These are phyloP conservation scores for Coemansia sp. DNA, from an alignment of 192 early-diverging fungal genomes.

Conservation along the genomic window DNA sequence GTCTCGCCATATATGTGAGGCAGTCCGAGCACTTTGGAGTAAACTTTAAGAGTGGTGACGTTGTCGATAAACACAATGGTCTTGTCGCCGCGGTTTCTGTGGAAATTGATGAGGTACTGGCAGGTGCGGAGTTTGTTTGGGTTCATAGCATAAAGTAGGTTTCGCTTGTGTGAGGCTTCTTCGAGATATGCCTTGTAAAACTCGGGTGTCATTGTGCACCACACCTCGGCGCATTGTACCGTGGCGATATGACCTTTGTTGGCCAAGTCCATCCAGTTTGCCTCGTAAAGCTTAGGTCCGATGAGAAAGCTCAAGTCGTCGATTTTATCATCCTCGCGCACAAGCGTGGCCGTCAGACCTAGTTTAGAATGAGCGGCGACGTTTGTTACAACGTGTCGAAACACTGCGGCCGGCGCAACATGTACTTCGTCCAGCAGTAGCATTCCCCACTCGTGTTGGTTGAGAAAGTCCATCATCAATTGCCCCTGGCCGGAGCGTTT, in stretches of 20 bases:
- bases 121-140: conserved; percentile 97
- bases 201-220: conserved; percentile 96
- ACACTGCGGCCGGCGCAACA: conserved; percentile 96
- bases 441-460: conserved; percentile 93
- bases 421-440: conserved; percentile 97
- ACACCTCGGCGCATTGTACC: conserved; percentile 98
- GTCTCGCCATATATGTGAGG: conserved; percentile 93
- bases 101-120: conserved; percentile 94
- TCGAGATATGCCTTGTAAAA: conserved; percentile 93
- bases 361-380: conserved; percentile 94
- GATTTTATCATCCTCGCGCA: conserved; percentile 98
- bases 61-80: conserved; percentile 99
- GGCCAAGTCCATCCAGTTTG: conserved; percentile 99
- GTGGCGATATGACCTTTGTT: conserved; percentile 95
- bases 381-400: conserved; percentile 86
- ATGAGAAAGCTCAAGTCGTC: conserved; percentile 96
- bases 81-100: conserved; percentile 93
- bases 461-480: conserved; percentile 94
- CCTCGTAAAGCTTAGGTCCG: conserved; percentile 98
- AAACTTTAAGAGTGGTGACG: conserved; percentile 91
- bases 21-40: conserved; percentile 76
- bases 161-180: conserved; percentile 76
- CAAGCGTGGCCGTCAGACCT: conserved; percentile 95
- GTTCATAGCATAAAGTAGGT: conserved; percentile 92
- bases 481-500: conserved; percentile 91